Conservation (phyloP, 306 rosid genomes). For the Ormosia semicastrata region DNA sequence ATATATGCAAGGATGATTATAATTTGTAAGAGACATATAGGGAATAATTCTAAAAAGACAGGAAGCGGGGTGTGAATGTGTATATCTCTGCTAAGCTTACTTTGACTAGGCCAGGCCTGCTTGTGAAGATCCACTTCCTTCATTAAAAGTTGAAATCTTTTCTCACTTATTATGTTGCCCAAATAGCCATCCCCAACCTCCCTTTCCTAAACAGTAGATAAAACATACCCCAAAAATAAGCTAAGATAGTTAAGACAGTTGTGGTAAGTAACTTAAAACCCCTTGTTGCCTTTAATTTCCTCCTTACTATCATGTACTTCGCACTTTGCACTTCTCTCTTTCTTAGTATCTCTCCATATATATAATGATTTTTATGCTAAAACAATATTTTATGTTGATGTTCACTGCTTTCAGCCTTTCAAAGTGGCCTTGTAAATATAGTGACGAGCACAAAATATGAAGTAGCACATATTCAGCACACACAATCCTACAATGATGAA, state of each 20-base stretch:
- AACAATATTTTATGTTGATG: too few species aligned
- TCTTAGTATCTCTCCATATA: background rate
- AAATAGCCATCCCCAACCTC: background rate
- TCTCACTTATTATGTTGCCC: background rate
- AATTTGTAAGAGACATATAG: too few species aligned
- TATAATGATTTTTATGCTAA: too few species aligned
- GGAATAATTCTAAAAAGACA: background rate
- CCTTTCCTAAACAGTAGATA: background rate
- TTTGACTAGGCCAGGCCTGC: slow-evolving; percentile 15
- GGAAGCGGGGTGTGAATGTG: background rate
- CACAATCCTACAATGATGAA: too few species aligned
- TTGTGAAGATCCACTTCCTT: background rate
- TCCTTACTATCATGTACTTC: background rate
- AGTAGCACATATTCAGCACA: too few species aligned
- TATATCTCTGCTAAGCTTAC: background rate
- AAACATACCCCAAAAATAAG: background rate
- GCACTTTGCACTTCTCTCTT: background rate
- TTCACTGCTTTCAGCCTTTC: too few species aligned
- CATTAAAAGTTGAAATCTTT: slow-evolving; percentile 7
- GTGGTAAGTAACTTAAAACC: background rate
- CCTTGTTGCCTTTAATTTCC: background rate
- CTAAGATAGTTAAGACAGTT: background rate
- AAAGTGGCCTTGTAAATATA: too few species aligned
- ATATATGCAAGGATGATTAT: too few species aligned
- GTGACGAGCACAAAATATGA: too few species aligned